These are phyloP conservation scores for Candida sphagnicola DNA, from an alignment of 805 yeast genomes.

Conservation along the genomic window DNA sequence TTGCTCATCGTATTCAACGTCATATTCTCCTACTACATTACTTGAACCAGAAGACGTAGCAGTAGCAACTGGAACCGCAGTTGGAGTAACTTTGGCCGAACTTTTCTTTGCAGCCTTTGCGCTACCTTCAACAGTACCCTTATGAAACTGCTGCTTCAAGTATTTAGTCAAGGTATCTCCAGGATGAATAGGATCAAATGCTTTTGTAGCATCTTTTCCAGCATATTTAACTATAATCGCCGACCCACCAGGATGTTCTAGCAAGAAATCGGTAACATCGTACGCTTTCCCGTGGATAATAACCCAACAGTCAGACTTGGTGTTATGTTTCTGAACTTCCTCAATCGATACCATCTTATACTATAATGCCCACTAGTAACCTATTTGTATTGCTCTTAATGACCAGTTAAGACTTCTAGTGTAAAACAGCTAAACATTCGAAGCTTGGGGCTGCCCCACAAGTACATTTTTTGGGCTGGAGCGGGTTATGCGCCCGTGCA, in stretches of 20 bases:
- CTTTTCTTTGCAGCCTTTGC: constrained; percentile 2
- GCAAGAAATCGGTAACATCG: constrained; percentile 63
- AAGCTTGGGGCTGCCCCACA: too few species aligned
- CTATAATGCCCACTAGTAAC: too few species aligned
- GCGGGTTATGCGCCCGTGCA: too few species aligned
- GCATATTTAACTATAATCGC: constrained; percentile 49
- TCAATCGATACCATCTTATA: constrained; percentile 18
- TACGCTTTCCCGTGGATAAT: constrained; percentile 75
- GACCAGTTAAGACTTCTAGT: too few species aligned
- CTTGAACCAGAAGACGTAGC: neutral
- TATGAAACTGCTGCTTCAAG: constrained; percentile 41
- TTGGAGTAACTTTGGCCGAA: constrained; percentile 3
- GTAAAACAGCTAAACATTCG: too few species aligned
- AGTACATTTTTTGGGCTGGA: too few species aligned
- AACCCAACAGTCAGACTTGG: constrained; percentile 74
- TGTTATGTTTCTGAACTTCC: constrained; percentile 46
- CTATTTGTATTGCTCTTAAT: too few species aligned
- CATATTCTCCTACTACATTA: constrained; percentile 30
- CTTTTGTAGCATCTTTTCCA: constrained; percentile 63
- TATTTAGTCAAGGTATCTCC: constrained; percentile 75
- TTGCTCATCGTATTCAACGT: constrained; percentile 42
- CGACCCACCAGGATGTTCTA: constrained; percentile 61
- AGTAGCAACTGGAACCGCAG: constrained; percentile 2
- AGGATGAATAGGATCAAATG: constrained; percentile 88
- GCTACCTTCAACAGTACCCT: constrained; percentile 28